These are phyloP conservation scores for Suhomyces sp. DNA, from an alignment of 805 yeast genomes.

Conservation along the genomic window DNA sequence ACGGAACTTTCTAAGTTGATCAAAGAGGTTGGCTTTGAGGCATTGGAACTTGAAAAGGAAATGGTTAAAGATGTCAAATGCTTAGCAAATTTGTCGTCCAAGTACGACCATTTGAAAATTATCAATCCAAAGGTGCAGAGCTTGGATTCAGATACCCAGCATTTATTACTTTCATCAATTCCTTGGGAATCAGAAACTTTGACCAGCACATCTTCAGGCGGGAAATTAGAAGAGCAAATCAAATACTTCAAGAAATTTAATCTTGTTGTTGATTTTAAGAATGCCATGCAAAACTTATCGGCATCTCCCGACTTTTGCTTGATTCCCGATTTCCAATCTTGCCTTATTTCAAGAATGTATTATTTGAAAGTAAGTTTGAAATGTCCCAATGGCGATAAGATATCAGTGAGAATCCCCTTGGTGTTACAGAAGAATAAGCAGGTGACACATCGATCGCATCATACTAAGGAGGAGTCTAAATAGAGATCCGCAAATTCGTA, in stretches of 20 bases:
- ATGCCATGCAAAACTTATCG: slow-evolving; percentile 16
- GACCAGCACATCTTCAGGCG: slow-evolving; percentile 7
- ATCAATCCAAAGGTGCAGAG: slow-evolving; percentile 14
- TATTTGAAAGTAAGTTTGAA: slow-evolving; percentile 28
- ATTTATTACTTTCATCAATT: slow-evolving; percentile 12
- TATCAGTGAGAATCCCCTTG: slow-evolving; percentile 26
- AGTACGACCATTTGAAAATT: slow-evolving; percentile 28
- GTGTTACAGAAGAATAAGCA: slow-evolving; percentile 20
- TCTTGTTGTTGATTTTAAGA: slow-evolving; percentile 26
- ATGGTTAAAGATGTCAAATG: slow-evolving; percentile 30
- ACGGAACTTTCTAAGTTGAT: slow-evolving; percentile 25
- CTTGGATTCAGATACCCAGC: slow-evolving; percentile 8
- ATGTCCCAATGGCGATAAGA: slow-evolving; percentile 23
- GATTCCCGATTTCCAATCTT: slow-evolving; percentile 40
- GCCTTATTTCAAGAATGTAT: slow-evolving; percentile 35
- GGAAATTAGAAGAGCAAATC: slow-evolving; percentile 15
- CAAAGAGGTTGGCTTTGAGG: slow-evolving; percentile 22
- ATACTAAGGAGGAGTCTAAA: no score
- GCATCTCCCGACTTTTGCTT: slow-evolving; percentile 29
- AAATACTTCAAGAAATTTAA: slow-evolving; percentile 21
- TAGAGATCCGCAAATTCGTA: no score
- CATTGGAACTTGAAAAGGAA: slow-evolving; percentile 26
- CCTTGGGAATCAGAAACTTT: slow-evolving; percentile 20
- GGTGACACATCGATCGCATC: no score
- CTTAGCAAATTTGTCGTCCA: slow-evolving; percentile 30